Evolutionary conservation across 352 stramenopile species (phyloP), one percentile per base, ranked within the genome.

Genomic region (Globisporangium ultimum): DNA sequence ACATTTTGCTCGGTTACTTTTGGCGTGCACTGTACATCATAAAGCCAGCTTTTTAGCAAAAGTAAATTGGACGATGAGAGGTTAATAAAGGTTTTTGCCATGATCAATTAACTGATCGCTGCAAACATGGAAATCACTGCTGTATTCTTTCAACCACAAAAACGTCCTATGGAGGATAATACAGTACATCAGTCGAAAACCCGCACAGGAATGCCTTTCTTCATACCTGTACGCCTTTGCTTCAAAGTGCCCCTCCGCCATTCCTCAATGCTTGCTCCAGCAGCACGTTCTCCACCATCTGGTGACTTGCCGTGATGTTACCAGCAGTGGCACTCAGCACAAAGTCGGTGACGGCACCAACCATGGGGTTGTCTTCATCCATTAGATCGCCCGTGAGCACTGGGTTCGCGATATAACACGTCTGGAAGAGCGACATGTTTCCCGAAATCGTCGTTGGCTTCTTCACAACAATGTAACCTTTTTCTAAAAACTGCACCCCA

Each of bases 321-420:
- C 18, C 15, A 6, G 54, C 41, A 11, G 38, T 60, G 8, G 45
- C 20, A 24, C 20, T 46, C 22, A 51, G 24, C 9, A 64, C 49
- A 34, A 61, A 65, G n/a, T 58, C 12, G 21, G 43, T 65, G 4
- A 59, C 13, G 17, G 56, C 18, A 28, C 24, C 48, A 12, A 51
- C 41, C 11, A 14, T 28, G 24, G 24, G 22, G 12, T 57, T 28
- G n/a, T 60, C 34, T 28, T 62, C 22, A n/a, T 21, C 28, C 34
- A 56, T 62, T 24, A 48, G 21, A 21, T 18, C 48, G 9, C 40
- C 48, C 38, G 36, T 65, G 40, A 87, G 64, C 43, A 70, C 64
- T 21, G 78, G 78, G 8, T 74, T 84, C 48, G 84, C 80, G 36
- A 88, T 68, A 55, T 79, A 80, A 55, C 74, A 80, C 55, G 76